Conservation (phyloP, 768 basidiomycete species). For the Lactarius akahatsu region DNA sequence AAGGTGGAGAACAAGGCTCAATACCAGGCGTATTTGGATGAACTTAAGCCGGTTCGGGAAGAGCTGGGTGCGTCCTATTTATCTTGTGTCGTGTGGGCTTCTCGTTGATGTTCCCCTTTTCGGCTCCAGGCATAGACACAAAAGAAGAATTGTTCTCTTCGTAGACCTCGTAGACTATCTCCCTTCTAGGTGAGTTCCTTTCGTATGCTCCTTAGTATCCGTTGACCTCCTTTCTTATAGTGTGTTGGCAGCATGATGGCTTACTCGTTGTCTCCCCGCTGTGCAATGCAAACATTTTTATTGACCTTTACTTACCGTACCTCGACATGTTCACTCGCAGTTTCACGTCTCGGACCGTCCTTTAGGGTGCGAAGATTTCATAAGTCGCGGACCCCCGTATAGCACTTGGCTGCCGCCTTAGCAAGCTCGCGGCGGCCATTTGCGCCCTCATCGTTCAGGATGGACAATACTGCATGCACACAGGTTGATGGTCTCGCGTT, state of each 20-base stretch:
- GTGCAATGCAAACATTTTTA: conserved; percentile 17
- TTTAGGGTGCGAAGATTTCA: no score
- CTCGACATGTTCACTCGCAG: background rate
- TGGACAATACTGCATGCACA: no score
- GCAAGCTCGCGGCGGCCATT: no score
- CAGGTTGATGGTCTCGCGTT: no score
- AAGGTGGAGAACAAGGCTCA: conserved; percentile 98
- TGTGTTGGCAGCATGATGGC: conserved; percentile 24
- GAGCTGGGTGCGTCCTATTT: conserved; percentile 71
- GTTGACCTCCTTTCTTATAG: conserved; percentile 5
- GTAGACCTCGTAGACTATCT: conserved; percentile 35
- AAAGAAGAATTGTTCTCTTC: conserved; percentile 64
- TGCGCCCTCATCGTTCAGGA: no score
- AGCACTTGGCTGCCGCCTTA: no score
- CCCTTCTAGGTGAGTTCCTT: conserved; percentile 6
- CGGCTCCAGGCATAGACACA: conserved; percentile 49
- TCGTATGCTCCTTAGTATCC: background rate
- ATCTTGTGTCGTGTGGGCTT: background rate
- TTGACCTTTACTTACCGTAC: conserved; percentile 11
- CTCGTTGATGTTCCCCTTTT: conserved; percentile 8
- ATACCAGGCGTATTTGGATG: conserved; percentile 90
- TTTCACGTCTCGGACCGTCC: no score
- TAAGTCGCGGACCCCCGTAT: no score
- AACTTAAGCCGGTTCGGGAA: conserved; percentile 82
- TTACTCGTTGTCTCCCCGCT: conserved; percentile 16